These are phyloP conservation scores for Pleurotus sapidus DNA, from an alignment of 768 basidiomycete genomes.

Conservation along the genomic window DNA sequence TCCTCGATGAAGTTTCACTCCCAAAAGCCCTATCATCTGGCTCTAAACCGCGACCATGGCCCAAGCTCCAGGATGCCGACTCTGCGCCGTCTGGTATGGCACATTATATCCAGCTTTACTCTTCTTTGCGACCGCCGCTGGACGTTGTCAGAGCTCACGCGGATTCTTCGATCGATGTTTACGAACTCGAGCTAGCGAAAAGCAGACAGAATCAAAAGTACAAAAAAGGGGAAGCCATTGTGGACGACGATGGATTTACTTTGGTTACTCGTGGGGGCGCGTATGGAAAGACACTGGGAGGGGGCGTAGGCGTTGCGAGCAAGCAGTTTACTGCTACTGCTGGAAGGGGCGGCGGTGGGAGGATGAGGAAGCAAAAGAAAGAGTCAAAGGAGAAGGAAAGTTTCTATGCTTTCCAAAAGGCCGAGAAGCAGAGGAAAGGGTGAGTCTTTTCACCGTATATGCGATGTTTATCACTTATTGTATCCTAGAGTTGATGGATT, in stretches of 20 bases:
- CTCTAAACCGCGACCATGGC: slow-evolving; percentile 63
- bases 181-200: slow-evolving; percentile 70
- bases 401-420: slow-evolving; percentile 91
- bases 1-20: slow-evolving; percentile 70
- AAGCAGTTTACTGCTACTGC: slow-evolving; percentile 70
- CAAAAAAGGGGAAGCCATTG: slow-evolving; percentile 81
- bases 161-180: slow-evolving; percentile 72
- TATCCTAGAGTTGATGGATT: slow-evolving; percentile 61
- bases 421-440: slow-evolving; percentile 86
- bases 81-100: slow-evolving; percentile 61
- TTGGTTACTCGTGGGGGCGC: slow-evolving; percentile 91
- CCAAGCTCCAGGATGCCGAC: slow-evolving; percentile 37
- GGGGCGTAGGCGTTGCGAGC: slow-evolving; percentile 63
- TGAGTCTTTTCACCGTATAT: slow-evolving; percentile 27
- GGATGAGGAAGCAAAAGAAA: slow-evolving; percentile 46
- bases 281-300: slow-evolving; percentile 85
- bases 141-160: slow-evolving; percentile 74
- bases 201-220: slow-evolving; percentile 63
- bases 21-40: slow-evolving; percentile 57
- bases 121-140: slow-evolving; percentile 71
- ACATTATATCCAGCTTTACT: slow-evolving; percentile 68
- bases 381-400: slow-evolving; percentile 66
- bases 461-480: background rate
- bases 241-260: slow-evolving; percentile 95
- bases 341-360: slow-evolving; percentile 32